Evolutionary conservation across 1,139 yeast species (phyloP), one percentile per base, ranked within the genome.

Genomic region (Eremothecium sinecaudum): DNA sequence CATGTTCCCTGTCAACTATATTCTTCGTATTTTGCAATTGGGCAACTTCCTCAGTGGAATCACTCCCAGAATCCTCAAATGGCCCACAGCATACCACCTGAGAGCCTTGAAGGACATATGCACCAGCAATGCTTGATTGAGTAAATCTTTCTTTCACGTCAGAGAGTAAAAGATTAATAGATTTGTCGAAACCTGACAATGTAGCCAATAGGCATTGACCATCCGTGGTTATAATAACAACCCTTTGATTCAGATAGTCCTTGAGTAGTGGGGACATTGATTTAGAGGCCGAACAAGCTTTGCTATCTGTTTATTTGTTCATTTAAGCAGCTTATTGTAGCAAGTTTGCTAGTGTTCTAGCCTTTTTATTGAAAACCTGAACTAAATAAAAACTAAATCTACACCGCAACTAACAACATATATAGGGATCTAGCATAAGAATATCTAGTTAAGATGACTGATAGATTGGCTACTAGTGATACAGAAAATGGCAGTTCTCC

Each of bases 141-240:
- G 62, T 58, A 21, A 61, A 46, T 21, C 75, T 54, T 51, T 81
- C 90, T 22, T 67, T 57, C n/a, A 90, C 68, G 21, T 68, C 60
- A 6, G 76, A 60, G 27, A 87, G 63, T 26, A 84, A 67, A 14
- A 87, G 51, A 51, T 87, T 87, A 18, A 93, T 79, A 33, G 79
- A 66, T 48, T 79, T 78, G 56, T 87, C 97, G 50, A 69, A 86
- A 14, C 95, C 94, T 52, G 77, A 78, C 25, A 87, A 68, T 18
- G 60, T 66, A 1, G 95, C 97, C 24, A 60, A 48, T 37, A 77
- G 73, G 40, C 74, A 62, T 36, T 86, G 64, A 13, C 93, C 96
- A 51, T 83, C 94, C 2, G 92, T 73, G n/a, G 94, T 79, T 35
- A 87, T 67, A 9, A 86, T 71, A 37, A 80, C 69, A 9, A 86